Conservation (phyloP, 2,329 filamentous ascomycete genomes). For the Talaromyces sp. region DNA sequence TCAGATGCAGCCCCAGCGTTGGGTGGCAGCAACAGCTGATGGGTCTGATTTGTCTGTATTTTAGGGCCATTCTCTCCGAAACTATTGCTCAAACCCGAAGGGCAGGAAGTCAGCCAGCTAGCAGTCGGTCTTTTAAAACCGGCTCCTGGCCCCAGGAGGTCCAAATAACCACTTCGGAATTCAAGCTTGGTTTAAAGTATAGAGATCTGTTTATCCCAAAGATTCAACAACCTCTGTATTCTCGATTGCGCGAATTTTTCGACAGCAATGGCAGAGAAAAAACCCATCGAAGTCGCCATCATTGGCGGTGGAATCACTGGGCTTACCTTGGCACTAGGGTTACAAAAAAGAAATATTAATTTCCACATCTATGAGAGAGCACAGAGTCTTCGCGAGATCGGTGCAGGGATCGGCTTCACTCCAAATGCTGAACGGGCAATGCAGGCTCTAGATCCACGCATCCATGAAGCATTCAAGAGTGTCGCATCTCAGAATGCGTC, state of each 20-base stretch:
- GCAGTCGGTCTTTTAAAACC: neutral
- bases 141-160: neutral
- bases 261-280: neutral
- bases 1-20: neutral
- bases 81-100: neutral
- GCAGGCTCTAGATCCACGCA: constrained; percentile 45
- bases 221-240: neutral
- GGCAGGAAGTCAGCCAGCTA: neutral
- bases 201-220: neutral
- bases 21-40: neutral
- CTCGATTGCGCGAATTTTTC: neutral
- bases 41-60: neutral
- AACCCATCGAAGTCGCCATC: constrained; percentile 47
- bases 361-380: constrained; percentile 55
- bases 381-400: constrained; percentile 52
- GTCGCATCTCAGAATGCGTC: constrained; percentile 30
- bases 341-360: constrained; percentile 42
- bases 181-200: neutral
- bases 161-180: neutral
- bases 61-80: neutral
- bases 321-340: constrained; percentile 49
- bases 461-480: constrained; percentile 26
- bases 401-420: constrained; percentile 54
- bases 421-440: constrained; percentile 54
- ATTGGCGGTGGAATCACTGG: constrained; percentile 59